phyloP scores from a whole-genome alignment of 1,284 basidiomycete species.

The Puccinia polysora region DNA sequence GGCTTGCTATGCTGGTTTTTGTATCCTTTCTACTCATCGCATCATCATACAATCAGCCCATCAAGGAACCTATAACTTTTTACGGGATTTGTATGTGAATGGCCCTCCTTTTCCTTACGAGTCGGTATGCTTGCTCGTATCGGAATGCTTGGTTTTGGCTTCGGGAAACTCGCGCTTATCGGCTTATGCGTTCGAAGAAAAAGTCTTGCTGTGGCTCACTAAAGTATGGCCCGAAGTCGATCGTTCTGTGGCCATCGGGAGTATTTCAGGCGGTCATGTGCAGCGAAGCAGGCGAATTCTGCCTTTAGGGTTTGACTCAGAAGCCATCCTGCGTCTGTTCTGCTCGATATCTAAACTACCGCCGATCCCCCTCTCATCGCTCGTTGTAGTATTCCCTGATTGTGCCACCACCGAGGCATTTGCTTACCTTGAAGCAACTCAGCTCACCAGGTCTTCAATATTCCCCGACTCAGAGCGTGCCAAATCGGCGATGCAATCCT shows the following conservation, averaged over 20 bases:
- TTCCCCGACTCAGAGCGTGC: slow-evolving; percentile 3
- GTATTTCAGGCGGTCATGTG: background rate
- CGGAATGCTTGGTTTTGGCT: slow-evolving; percentile 62
- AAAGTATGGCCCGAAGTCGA: slow-evolving; percentile 65
- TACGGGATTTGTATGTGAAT: slow-evolving; percentile 76
- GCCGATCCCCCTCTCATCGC: background rate
- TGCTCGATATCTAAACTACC: slow-evolving; percentile 16
- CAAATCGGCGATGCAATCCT: background rate
- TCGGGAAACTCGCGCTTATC: slow-evolving; percentile 72
- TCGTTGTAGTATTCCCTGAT: slow-evolving; percentile 1
- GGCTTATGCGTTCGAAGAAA: slow-evolving; percentile 73
- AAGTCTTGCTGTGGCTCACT: slow-evolving; percentile 74
- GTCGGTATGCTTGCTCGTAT: slow-evolving; percentile 73
- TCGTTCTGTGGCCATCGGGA: slow-evolving; percentile 47
- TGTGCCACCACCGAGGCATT: slow-evolving; percentile 17
- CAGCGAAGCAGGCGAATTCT: slow-evolving; percentile 16
- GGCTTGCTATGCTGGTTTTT: slow-evolving; percentile 70
- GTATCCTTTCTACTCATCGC: slow-evolving; percentile 56
- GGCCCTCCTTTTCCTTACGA: slow-evolving; percentile 78
- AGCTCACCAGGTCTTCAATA: slow-evolving; percentile 25
- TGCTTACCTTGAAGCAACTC: slow-evolving; percentile 21
- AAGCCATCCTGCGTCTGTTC: slow-evolving; percentile 2
- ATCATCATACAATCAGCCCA: slow-evolving; percentile 62
- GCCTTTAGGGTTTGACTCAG: slow-evolving; percentile 25
- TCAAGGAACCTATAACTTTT: slow-evolving; percentile 67